Conservation (phyloP, 805 yeast genomes). For the Komagataella pastoris region DNA sequence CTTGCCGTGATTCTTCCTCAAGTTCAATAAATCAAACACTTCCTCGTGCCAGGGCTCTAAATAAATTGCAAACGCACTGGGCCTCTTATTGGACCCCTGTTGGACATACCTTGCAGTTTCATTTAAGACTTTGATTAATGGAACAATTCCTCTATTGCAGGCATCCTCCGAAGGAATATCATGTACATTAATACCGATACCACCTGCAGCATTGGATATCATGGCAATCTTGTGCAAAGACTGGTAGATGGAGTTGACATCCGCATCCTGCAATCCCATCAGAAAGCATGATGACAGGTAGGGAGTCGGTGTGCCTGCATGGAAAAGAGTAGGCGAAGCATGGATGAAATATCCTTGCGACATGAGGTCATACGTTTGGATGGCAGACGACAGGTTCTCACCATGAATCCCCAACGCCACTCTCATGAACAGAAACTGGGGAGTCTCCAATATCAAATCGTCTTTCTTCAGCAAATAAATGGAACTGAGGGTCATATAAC, state of each 20-base stretch:
- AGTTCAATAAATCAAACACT: slow-evolving; percentile 71
- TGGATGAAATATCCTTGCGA: slow-evolving; percentile 80
- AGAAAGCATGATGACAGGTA: slow-evolving; percentile 88
- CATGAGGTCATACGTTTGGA: slow-evolving; percentile 83
- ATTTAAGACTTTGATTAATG: slow-evolving; percentile 93
- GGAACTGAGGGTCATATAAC: slow-evolving; percentile 83
- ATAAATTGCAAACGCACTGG: slow-evolving; percentile 93
- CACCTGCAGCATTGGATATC: slow-evolving; percentile 92
- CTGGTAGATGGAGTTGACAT: slow-evolving; percentile 89
- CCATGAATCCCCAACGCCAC: slow-evolving; percentile 89
- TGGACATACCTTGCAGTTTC: slow-evolving; percentile 95
- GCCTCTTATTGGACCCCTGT: slow-evolving; percentile 97
- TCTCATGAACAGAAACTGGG: slow-evolving; percentile 82
- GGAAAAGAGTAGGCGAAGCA: slow-evolving; percentile 91
- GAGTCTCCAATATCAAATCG: slow-evolving; percentile 72
- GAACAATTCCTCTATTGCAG: slow-evolving; percentile 81
- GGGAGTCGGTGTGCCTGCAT: slow-evolving; percentile 80
- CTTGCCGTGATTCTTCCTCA: slow-evolving; percentile 89
- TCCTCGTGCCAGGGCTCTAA: slow-evolving; percentile 97
- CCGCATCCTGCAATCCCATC: slow-evolving; percentile 85
- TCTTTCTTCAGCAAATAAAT: slow-evolving; percentile 63
- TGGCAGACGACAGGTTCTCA: slow-evolving; percentile 42
- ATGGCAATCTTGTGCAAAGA: slow-evolving; percentile 81
- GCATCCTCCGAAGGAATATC: slow-evolving; percentile 83
- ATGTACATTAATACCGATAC: slow-evolving; percentile 82